Evolutionary conservation across 169 alveolate genomes (phyloP).

Genomic region (Plasmodium fragile): DNA sequence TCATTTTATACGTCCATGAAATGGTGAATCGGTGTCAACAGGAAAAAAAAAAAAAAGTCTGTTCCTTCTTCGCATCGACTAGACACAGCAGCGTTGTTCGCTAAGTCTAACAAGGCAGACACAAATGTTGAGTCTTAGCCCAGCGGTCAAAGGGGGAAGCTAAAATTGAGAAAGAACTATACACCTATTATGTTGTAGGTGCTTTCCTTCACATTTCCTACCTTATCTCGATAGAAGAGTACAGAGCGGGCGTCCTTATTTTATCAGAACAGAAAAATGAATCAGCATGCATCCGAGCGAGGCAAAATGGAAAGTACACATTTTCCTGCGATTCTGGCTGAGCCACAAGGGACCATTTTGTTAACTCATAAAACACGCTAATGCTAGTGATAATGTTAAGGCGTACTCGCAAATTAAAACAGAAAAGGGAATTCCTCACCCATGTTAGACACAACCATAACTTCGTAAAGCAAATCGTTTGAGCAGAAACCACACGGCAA

Average conservation of each 20-base stretch:
- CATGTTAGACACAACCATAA: background rate
- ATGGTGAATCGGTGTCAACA: background rate
- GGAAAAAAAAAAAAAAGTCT: constrained; percentile 8
- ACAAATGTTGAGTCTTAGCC: background rate
- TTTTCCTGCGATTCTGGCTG: background rate
- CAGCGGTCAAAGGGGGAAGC: background rate
- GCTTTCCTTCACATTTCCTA: background rate
- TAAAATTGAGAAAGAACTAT: background rate
- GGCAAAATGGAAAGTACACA: background rate
- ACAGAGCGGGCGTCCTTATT: background rate
- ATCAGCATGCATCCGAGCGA: background rate
- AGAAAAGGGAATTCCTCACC: background rate
- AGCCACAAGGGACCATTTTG: background rate
- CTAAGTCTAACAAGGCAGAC: background rate
- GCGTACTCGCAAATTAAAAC: background rate
- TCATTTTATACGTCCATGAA: constrained; percentile 37
- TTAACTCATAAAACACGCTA: background rate
- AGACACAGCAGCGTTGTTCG: background rate
- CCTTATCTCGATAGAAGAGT: background rate
- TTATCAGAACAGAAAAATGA: background rate
- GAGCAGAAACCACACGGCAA: background rate
- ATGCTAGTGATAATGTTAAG: background rate
- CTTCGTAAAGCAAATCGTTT: background rate
- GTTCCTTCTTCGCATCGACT: background rate
- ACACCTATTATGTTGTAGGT: background rate